phyloP scores from a whole-genome alignment of 2,329 filamentous ascomycete genomes.

The Teratosphaeria nubilosa region DNA sequence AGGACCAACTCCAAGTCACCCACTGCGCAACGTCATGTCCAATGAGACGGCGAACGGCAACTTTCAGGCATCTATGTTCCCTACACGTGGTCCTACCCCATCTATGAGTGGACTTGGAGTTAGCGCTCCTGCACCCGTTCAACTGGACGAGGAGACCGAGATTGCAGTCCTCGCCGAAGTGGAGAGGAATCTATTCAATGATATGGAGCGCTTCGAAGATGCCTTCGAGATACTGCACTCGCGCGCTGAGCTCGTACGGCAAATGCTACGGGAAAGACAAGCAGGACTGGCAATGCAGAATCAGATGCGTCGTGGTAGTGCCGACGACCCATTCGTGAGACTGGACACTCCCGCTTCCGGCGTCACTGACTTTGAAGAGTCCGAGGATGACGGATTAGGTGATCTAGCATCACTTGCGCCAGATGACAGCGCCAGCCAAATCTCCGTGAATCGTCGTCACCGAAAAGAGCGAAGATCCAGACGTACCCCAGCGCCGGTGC shows the following conservation, averaged over 20 bases:
- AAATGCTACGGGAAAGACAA: conserved; percentile 67
- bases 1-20: conserved; percentile 40
- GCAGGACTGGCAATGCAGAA: conserved; percentile 63
- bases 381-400: conserved; percentile 26
- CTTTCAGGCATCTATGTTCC: conserved; percentile 15
- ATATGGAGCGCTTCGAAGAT: conserved; percentile 91
- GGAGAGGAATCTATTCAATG: conserved; percentile 82
- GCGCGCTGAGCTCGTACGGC: conserved; percentile 71
- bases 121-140: conserved; percentile 52
- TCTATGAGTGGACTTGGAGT: conserved; percentile 21
- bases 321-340: conserved; percentile 32
- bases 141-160: conserved; percentile 87
- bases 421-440: conserved; percentile 73
- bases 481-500: conserved; percentile 7
- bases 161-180: conserved; percentile 83
- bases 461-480: conserved; percentile 34
- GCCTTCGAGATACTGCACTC: conserved; percentile 87
- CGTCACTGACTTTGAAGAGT: conserved; percentile 24
- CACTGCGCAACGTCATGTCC: conserved; percentile 17
- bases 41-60: conserved; percentile 4
- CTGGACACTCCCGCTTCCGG: conserved; percentile 32
- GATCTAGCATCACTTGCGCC: conserved; percentile 50
- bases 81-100: conserved; percentile 24
- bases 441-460: conserved; percentile 59
- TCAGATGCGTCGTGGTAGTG: conserved; percentile 46